Percentiles rank a stretch among this genome's conserved stretches.
Conservation (phyloP, 2,329 filamentous ascomycete genomes). For the Xylaria hypoxylon region DNA sequence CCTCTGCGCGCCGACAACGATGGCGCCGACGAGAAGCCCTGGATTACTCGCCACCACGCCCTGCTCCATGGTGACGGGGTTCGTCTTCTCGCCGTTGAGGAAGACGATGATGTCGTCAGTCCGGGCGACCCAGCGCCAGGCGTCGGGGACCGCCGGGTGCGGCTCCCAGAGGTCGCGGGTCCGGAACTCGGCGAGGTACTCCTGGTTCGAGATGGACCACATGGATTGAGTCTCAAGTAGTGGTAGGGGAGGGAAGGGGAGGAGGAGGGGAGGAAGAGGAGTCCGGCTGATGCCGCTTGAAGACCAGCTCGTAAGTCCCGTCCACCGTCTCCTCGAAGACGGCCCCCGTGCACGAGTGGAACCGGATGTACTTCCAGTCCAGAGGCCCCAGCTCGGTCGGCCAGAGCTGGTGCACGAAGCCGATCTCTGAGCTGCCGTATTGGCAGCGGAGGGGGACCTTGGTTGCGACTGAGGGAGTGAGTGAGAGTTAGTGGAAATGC, state of each 20-base stretch:
- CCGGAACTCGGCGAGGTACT: constrained; percentile 40
- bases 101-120: constrained; percentile 51
- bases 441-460: constrained; percentile 51
- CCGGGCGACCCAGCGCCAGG: constrained; percentile 46
- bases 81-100: constrained; percentile 49
- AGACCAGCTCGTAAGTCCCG: constrained; percentile 44
- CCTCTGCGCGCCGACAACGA: constrained; percentile 40
- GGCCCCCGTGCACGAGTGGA: constrained; percentile 48
- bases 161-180: constrained; percentile 44
- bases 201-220: constrained; percentile 29
- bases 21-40: constrained; percentile 35
- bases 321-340: constrained; percentile 45
- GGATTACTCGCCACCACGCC: constrained; percentile 38
- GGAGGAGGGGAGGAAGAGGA: too few relatives aligned
- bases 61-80: constrained; percentile 48
- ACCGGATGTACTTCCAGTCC: constrained; percentile 51
- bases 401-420: constrained; percentile 41
- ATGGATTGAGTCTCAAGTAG: constrained; percentile 35
- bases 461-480: constrained; percentile 47
- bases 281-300: constrained; percentile 39
- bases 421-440: constrained; percentile 52
- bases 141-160: constrained; percentile 43
- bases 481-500: constrained; percentile 40
- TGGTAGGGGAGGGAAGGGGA: too few relatives aligned
- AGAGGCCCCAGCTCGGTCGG: constrained; percentile 35